Percentiles rank a stretch among this genome's conserved stretches.
These are phyloP conservation scores for Calonectria hongkongensis DNA, from an alignment of 2,329 filamentous ascomycete species.

Conservation along the genomic window DNA sequence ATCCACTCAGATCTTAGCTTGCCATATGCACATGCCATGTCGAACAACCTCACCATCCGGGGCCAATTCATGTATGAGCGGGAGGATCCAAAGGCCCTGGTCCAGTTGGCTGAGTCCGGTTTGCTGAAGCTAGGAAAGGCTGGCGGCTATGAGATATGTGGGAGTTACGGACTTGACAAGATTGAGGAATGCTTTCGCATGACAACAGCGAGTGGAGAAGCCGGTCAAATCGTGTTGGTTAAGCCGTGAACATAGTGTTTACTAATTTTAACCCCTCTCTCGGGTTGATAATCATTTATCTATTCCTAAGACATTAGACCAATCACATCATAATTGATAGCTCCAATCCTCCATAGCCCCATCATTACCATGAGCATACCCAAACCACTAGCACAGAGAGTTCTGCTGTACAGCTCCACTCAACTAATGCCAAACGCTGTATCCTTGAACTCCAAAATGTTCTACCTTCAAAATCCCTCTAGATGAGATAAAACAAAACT, in stretches of 20 bases:
- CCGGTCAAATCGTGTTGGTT: conserved; percentile 4
- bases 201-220: not conserved
- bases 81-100: conserved; percentile 37
- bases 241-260: not conserved
- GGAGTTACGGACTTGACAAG: conserved; percentile 39
- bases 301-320: too few relatives aligned
- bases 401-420: too few relatives aligned
- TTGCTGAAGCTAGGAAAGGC: conserved; percentile 41
- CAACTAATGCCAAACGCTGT: too few relatives aligned
- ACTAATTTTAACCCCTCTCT: not conserved
- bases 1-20: conserved; percentile 56
- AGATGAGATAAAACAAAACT: too few relatives aligned
- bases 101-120: conserved; percentile 42
- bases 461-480: not conserved
- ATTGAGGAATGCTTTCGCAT: conserved; percentile 36
- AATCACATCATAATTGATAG: too few relatives aligned
- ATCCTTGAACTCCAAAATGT: too few relatives aligned
- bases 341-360: too few relatives aligned
- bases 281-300: too few relatives aligned
- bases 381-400: too few relatives aligned
- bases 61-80: conserved; percentile 65
- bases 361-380: too few relatives aligned
- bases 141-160: conserved; percentile 41
- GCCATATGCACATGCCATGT: conserved; percentile 50
- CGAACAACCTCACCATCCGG: conserved; percentile 59